Evolutionary conservation across 352 stramenopile species (phyloP).

Genomic region (Pythium rishiriense): DNA sequence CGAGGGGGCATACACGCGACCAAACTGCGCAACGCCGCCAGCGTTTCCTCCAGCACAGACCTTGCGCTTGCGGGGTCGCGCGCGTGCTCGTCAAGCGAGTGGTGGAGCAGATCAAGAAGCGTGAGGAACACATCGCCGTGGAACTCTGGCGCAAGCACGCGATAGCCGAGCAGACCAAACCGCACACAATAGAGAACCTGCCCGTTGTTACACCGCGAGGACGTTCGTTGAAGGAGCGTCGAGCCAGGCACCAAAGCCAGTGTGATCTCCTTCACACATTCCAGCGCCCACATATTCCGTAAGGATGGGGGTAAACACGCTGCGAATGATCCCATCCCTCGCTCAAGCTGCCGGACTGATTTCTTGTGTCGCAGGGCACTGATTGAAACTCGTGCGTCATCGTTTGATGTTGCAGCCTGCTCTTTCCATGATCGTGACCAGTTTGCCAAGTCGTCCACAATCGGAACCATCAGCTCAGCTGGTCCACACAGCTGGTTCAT

Average conservation of each 20-base stretch:
- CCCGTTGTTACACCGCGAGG: slow-evolving; percentile 28
- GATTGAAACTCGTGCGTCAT: neutral
- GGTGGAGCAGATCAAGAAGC: slow-evolving; percentile 52
- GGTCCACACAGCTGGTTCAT: slow-evolving; percentile 36
- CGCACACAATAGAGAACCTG: slow-evolving; percentile 39
- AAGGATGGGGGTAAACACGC: slow-evolving; percentile 34
- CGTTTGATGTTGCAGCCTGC: neutral
- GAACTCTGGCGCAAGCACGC: slow-evolving; percentile 47
- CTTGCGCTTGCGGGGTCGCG: slow-evolving; percentile 16
- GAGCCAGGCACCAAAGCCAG: slow-evolving; percentile 38
- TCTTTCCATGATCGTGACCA: slow-evolving; percentile 11
- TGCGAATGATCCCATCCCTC: slow-evolving; percentile 24
- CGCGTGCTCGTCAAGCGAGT: slow-evolving; percentile 42
- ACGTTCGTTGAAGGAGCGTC: slow-evolving; percentile 24
- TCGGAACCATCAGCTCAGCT: slow-evolving; percentile 15
- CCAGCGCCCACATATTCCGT: slow-evolving; percentile 44
- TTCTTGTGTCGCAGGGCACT: neutral
- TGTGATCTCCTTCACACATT: slow-evolving; percentile 61
- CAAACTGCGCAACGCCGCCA: slow-evolving; percentile 41
- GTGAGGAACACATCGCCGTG: slow-evolving; percentile 62
- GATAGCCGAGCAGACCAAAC: slow-evolving; percentile 60
- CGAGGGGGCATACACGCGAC: slow-evolving; percentile 46
- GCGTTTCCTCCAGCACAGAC: slow-evolving; percentile 45
- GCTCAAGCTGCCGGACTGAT: slow-evolving; percentile 1
- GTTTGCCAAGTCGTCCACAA: slow-evolving; percentile 15